phyloP scores from a whole-genome alignment of 2,329 filamentous ascomycete species.

The Ophiostoma fasciatum region DNA sequence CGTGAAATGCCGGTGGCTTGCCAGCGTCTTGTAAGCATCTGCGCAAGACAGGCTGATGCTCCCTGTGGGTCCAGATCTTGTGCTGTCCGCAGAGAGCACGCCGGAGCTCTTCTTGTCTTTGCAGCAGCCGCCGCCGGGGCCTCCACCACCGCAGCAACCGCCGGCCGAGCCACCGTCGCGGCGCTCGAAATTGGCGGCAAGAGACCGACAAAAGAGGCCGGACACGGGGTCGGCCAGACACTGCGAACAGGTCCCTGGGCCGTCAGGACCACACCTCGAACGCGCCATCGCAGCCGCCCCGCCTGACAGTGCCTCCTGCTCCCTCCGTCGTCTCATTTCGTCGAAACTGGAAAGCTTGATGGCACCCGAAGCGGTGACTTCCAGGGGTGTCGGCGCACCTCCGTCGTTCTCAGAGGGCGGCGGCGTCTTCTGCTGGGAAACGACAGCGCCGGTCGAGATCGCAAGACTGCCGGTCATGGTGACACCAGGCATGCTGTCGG shows the following conservation, averaged over 20 bases:
- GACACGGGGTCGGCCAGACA: constrained; percentile 66
- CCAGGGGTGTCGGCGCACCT: constrained; percentile 35
- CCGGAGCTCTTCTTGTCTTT: constrained; percentile 22
- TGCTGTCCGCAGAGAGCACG: constrained; percentile 15
- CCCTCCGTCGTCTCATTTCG: constrained; percentile 18
- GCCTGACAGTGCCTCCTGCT: constrained; percentile 4
- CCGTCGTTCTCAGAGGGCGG: constrained; percentile 48
- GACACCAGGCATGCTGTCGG: constrained; percentile 31
- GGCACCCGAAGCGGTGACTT: constrained; percentile 43
- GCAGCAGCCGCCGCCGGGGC: constrained; percentile 50
- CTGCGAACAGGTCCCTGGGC: constrained; percentile 66
- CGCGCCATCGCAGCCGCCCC: too few species aligned
- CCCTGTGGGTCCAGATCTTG: constrained; percentile 12
- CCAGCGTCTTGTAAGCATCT: constrained; percentile 64
- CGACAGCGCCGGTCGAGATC: constrained; percentile 8
- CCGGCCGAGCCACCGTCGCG: constrained; percentile 14
- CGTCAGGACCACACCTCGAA: constrained; percentile 48
- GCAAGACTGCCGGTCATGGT: constrained; percentile 24
- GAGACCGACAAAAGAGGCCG: constrained; percentile 68
- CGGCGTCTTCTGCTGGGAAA: constrained; percentile 39
- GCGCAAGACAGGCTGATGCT: constrained; percentile 51
- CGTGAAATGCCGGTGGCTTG: constrained; percentile 62
- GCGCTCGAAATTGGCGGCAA: constrained; percentile 49
- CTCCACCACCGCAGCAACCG: constrained; percentile 49
- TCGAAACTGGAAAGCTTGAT: constrained; percentile 40